Evolutionary conservation across 306 rosid genomes (phyloP), one percentile per base, ranked within the genome.

Genomic region (Pyrus communis): DNA sequence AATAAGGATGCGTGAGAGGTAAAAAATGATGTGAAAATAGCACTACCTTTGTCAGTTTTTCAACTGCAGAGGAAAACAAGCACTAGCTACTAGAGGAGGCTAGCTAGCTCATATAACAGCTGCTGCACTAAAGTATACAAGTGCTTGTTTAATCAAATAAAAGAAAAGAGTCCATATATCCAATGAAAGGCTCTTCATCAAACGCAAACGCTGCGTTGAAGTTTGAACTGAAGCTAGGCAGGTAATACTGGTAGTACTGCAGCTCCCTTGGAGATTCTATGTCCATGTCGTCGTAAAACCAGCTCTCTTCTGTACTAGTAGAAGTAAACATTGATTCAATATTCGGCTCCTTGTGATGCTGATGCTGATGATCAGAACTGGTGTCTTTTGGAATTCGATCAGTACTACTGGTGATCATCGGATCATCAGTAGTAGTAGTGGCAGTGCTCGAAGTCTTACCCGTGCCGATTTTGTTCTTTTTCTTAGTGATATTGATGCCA

Each of bases 101-200:
- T 63, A 9, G 49, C 45, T 65, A 4, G 21, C 19, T 30, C 33
- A 2, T n/a, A 11, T 10, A 23, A 4, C 64, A 23, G 31, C 17
- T 11, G 25, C 31, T 21, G 7, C 23, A 8, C 25, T 21, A 4
- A 63, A 17, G 69, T 31, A 31, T 31, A 17, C 69, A 64, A 64
- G 69, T 31, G 69, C 22, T 64, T 30, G 7, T 30, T 64, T 31
- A 31, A 30, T 64, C 89, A 11, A 85, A 70, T 67, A 85, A 67
- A 66, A 79, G 38, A 52, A 81, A 69, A 23, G 90, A 76, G 67
- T 87, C 84, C 68, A 80, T 67, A 69, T 58, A 77, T 9, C 79
- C 63, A 27, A 83, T 22, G 81, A 82, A 58, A 60, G 85, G 82
- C 77, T 82, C 88, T 19, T 80, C 87, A 22, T 87, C 85, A 22